A percentile compares a stretch with the other conserved stretches of the same genome.
Evolutionary conservation across 129 eudicot genomes (phyloP).

Genomic region (Solidago caesia): DNA sequence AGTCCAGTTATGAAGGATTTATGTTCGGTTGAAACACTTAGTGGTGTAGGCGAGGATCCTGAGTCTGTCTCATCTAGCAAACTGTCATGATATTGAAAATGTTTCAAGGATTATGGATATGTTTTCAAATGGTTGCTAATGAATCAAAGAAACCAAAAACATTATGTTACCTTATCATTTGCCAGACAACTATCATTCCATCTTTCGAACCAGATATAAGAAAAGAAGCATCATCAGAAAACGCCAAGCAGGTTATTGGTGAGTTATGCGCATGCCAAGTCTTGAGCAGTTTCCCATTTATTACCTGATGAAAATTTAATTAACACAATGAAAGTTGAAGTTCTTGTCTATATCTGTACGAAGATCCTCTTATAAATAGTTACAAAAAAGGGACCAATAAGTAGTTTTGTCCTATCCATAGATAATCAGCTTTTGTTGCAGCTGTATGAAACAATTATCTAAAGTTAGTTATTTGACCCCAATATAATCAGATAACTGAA

Average conservation of each 20-base stretch:
- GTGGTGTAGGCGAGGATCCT: conserved; percentile 22
- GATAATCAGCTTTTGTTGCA: background rate
- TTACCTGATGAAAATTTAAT: conserved; percentile 30
- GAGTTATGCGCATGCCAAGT: conserved; percentile 46
- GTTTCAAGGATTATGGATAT: background rate
- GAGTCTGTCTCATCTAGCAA: conserved; percentile 37
- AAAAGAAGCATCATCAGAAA: conserved; percentile 47
- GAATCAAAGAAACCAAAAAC: background rate
- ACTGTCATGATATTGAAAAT: conserved; percentile 23
- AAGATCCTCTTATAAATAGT: background rate
- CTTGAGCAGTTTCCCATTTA: conserved; percentile 42
- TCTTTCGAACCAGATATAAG: conserved; percentile 56
- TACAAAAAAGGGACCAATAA: background rate
- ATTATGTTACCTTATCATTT: conserved; percentile 39
- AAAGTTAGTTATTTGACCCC: background rate
- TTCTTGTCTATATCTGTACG: background rate
- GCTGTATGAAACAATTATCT: background rate
- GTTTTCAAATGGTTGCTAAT: background rate
- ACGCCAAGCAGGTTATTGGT: conserved; percentile 40
- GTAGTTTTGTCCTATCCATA: background rate
- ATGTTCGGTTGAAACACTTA: conserved; percentile 40
- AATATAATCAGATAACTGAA: background rate
- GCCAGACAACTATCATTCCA: conserved; percentile 46
- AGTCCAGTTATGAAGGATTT: conserved; percentile 48
- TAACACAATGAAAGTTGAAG: background rate